Evolutionary conservation across 257 asterid species (phyloP).

Genomic region (Cruciata laevipes): DNA sequence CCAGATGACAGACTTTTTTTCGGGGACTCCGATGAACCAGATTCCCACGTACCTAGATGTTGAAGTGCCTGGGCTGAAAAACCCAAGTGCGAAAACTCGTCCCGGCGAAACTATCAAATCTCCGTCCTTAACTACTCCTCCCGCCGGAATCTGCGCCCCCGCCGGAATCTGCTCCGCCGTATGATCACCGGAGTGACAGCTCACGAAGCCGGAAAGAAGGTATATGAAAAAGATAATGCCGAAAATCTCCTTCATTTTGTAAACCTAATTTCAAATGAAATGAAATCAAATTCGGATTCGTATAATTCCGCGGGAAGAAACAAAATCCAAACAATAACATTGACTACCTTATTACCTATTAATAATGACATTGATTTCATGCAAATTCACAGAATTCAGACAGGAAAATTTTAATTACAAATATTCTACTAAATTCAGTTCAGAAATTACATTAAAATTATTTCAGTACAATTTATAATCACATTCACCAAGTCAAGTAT

Average conservation of each 20-base stretch:
- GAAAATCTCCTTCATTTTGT: neutral
- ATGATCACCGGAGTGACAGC: conserved; percentile 25
- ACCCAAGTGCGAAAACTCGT: conserved; percentile 48
- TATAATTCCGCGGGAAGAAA: no score
- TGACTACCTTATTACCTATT: no score
- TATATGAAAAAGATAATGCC: conserved; percentile 27
- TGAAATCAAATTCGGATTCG: no score
- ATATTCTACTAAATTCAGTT: no score
- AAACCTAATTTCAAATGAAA: no score
- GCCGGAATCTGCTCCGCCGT: conserved; percentile 11
- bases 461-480: no score
- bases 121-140: conserved; percentile 51
- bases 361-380: no score
- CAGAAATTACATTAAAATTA: no score
- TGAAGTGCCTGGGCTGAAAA: conserved; percentile 51
- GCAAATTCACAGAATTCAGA: no score
- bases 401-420: no score
- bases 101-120: conserved; percentile 36
- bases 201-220: conserved; percentile 14
- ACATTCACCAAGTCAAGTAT: no score
- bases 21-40: conserved; percentile 35
- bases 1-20: conserved; percentile 53
- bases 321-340: no score
- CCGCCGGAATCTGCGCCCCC: conserved; percentile 24
- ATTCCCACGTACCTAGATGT: conserved; percentile 53